Base-by-base conservation (phyloP, 2,329 filamentous ascomycete species). In the Phialophora verrucosa region DNA sequence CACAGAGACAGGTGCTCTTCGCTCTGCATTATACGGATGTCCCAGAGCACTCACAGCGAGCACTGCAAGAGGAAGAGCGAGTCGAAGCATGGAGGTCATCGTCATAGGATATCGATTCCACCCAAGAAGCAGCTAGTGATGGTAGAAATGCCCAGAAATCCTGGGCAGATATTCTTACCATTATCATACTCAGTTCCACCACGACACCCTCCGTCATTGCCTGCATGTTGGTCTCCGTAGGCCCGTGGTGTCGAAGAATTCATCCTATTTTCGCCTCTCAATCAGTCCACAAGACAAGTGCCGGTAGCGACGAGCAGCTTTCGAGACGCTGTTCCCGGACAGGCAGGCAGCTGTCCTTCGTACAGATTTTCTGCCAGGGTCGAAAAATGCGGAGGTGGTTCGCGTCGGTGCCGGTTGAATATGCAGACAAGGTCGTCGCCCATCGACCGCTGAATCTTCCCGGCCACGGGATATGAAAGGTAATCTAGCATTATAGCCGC, bases 151-250 rank as follows among this genome's bases (percentile, higher is more conserved):
- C 44, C 53, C 42, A 47, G 29, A 38, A 32, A 49, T n/a, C 53
- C 63, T 58, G 20, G 31, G 59, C 42, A 54, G 53, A 17, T 32
- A 25, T 62, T 55, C 63, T 62, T 65, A 65, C 63, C 55, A 65
- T 62, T 54, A 62, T 62, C 63, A 65, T 54, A 50, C 57, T 35
- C 38, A 62, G 20, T 20, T 59, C 63, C 12, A 58, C 44, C 51
- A 59, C 11, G 12, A 6, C 47, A 7, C 42, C 29, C 47, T 44
- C 51, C 20, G 51, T 23, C 31, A 42, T n/a, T 31, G 32, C 25
- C 53, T 51, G 29, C 32, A 53, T 51, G 27, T 10, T 38, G 44
- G 29, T 32, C 31, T 64, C 62, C 62, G 55, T 38, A 53, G 11
- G 59, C 29, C 62, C 61, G 57, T 58, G 29, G 62, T n/a, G 57